These are phyloP conservation scores for Thoreauomyces humboldtii DNA, from an alignment of 192 early-diverging fungal species.

Conservation along the genomic window DNA sequence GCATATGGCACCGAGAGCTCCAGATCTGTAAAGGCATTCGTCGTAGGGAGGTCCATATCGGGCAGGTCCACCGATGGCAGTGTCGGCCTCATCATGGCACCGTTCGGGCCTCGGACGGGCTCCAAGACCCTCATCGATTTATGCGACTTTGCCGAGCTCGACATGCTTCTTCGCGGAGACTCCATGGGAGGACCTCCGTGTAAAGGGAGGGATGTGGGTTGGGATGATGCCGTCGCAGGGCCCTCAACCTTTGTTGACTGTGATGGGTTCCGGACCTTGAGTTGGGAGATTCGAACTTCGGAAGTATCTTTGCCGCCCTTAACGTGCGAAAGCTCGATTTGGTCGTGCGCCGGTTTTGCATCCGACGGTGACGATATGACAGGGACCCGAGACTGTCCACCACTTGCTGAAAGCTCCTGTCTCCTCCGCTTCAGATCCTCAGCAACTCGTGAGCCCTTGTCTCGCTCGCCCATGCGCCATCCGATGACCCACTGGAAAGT, in stretches of 20 bases:
- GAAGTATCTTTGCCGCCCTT: neutral
- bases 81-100: slow-evolving; percentile 14
- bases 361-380: neutral
- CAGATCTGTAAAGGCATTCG: slow-evolving; percentile 32
- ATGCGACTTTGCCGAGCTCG: neutral
- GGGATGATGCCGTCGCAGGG: neutral
- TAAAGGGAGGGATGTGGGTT: too few relatives aligned
- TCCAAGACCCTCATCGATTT: neutral
- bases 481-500: slow-evolving; percentile 44
- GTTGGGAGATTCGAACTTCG: neutral
- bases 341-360: neutral
- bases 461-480: slow-evolving; percentile 35
- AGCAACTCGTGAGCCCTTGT: slow-evolving; percentile 15
- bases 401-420: neutral
- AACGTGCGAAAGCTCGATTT: neutral
- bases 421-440: slow-evolving; percentile 14
- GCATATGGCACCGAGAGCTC: slow-evolving; percentile 31
- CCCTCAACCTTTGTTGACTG: neutral
- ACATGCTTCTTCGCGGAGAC: neutral
- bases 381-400: neutral
- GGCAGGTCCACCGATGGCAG: slow-evolving; percentile 27
- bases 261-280: neutral
- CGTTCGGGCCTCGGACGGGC: slow-evolving; percentile 13
- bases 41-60: slow-evolving; percentile 13
- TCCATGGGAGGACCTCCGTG: too few relatives aligned